Evolutionary conservation across 257 asterid species (phyloP), one percentile per base, ranked within the genome.

Genomic region (Scutellaria barbata): DNA sequence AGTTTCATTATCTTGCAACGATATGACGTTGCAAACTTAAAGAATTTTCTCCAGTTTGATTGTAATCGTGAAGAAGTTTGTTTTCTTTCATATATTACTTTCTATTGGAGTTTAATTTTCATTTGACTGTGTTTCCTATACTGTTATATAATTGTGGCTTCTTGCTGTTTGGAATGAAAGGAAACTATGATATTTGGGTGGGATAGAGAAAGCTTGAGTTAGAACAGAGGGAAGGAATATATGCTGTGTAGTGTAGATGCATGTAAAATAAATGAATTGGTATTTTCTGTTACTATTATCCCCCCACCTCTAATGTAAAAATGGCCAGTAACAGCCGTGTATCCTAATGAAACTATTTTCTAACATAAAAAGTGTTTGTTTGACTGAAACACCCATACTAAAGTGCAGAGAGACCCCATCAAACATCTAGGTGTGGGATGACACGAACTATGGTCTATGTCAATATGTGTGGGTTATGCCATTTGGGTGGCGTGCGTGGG

Each of bases 171-270:
- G 63, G 67, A 33, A 10, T 50, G 74, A 41, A 63, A 17, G 70
- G 55, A 35, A 14, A n/a, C 14, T 16, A 50, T 43, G 63, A 41
- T 68, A 52, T 22, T 25, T 14, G 56, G 53, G 63, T 20, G 55
- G 53, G 51, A 63, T 46, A 17, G 62, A 10, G 7, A 18, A 53
- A 12, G 45, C 10, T 11, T 22, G 51, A 69, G 73, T 4, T 48
- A 62, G 68, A 51, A 30, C 41, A 76, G 5, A 42, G 16, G 51
- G 43, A 16, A 48, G n/a, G 48, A 35, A 75, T 59, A 9, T 35
- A 68, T 68, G 25, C 33, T 55, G 14, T 66, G 50, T 50, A 63
- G 58, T 68, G 43, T 39, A 63, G 56, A 69, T 56, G 66, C 64
- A 47, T 37, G 61, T 14, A 5, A 58, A 45, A 5, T 50, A 46